A percentile compares a stretch with the other conserved stretches of the same genome.
Conservation (phyloP, 2,329 filamentous ascomycete genomes). For the Trichoderma sp. region DNA sequence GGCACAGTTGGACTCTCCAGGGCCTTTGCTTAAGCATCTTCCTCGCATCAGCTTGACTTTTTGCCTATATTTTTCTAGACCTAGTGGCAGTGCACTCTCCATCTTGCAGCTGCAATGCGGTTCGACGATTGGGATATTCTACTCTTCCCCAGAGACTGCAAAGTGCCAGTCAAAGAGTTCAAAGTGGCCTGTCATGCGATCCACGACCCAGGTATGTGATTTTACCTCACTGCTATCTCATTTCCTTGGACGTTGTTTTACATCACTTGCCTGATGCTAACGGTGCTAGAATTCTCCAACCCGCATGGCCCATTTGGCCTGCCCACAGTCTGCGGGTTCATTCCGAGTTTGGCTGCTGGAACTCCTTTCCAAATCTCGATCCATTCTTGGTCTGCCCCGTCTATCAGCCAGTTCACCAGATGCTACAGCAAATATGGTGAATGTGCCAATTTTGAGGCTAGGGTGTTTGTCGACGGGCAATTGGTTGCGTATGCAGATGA, state of each 20-base stretch:
- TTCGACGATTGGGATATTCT: constrained; percentile 87
- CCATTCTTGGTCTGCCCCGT: constrained; percentile 69
- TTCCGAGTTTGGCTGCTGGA: constrained; percentile 62
- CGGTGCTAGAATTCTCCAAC: constrained; percentile 52
- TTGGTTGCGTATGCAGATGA: constrained; percentile 54
- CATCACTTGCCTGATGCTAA: not conserved
- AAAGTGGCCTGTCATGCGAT: constrained; percentile 73
- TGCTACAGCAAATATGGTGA: constrained; percentile 59
- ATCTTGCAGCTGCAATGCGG: constrained; percentile 60
- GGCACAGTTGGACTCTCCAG: constrained; percentile 1
- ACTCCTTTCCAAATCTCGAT: constrained; percentile 71
- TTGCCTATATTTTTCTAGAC: constrained; percentile 7
- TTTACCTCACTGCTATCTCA: not conserved
- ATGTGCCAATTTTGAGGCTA: constrained; percentile 62
- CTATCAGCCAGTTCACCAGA: constrained; percentile 58
- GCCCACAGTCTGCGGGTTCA: constrained; percentile 71
- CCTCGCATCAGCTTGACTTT: not conserved
- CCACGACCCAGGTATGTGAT: constrained; percentile 47
- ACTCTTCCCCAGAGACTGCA: constrained; percentile 68
- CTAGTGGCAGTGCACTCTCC: not conserved
- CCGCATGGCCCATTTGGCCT: constrained; percentile 51
- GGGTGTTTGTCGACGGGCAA: constrained; percentile 68
- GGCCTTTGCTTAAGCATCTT: not conserved
- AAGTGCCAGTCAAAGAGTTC: constrained; percentile 78
- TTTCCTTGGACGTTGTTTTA: not conserved